Base-by-base conservation (phyloP, 2,329 filamentous ascomycete genomes). In the Colletotrichum sp. region DNA sequence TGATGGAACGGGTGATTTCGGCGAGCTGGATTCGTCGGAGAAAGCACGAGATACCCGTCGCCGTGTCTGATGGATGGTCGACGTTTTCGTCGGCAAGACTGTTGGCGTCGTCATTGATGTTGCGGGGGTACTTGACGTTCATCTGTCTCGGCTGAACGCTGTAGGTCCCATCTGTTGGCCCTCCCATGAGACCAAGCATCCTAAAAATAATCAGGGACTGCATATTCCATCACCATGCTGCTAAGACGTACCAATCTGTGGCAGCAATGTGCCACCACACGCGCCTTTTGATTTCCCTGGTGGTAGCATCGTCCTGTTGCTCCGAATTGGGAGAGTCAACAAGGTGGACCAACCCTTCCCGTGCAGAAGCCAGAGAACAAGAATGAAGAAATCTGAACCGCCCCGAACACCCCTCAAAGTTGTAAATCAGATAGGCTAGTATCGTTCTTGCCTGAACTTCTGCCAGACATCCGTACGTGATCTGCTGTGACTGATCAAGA, bases 251-350 rank as follows among this genome's bases (percentile, higher is more conserved):
- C 86, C 85, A 87, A 75, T 88, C 86, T 6, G 83, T 85, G 1
- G 83, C 80, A 12, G 82, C 82, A 8, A 88, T 79, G 76, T 87
- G 86, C 86, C 87, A 88, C 87, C 87, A 88, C 5, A 87, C 77
- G 62, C 87, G 81, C 21, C 87, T 80, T 55, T 84, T 86, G 49
- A 85, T 81, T 70, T 88, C 87, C 7, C 78, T 79, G 39, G 80
- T 81, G 4, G 77, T 76, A 24, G 76, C 72, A 21, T 80, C 81
- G 9, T 82, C 78, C 21, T 74, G 44, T 4, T 79, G 79, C 1
- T 78, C 77, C 8, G 78, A 77, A 6, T 78, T 76, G 4, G 82
- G 78, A n/a, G 84, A 80, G 65, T 88, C 87, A 0, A 87, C 77
- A 9, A 86, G 80, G 77, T 88, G 86, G 6, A 88, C 60, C 5